Conservation (phyloP, 2,329 filamentous ascomycete genomes). For the Colletotrichum tanaceti region DNA sequence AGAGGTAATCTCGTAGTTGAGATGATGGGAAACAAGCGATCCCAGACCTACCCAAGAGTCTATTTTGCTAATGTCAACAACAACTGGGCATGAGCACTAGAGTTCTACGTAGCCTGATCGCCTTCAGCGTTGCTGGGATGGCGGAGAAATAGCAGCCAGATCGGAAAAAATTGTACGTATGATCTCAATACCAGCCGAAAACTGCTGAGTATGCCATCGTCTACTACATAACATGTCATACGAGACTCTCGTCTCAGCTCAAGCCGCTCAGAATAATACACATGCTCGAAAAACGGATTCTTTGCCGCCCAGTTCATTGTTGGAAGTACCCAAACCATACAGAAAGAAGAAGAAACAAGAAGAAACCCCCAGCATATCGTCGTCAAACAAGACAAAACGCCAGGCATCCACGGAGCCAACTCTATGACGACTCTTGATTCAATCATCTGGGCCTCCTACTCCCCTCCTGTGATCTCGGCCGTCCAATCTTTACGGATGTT, state of each 20-base stretch:
- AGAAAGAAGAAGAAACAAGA: neutral
- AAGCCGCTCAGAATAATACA: constrained; percentile 5
- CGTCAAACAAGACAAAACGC: constrained; percentile 29
- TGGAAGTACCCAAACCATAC: constrained; percentile 4
- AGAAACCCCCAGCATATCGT: constrained; percentile 22
- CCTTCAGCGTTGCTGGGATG: neutral
- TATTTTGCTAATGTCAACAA: neutral
- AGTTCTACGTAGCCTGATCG: neutral
- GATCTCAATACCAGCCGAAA: too few species aligned
- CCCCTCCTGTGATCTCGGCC: constrained; percentile 64
- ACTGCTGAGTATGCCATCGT: neutral
- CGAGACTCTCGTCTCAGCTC: constrained; percentile 6
- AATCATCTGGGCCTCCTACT: constrained; percentile 41
- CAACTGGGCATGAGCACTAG: neutral
- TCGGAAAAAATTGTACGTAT: too few species aligned
- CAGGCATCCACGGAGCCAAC: constrained; percentile 1
- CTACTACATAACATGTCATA: constrained; percentile 27
- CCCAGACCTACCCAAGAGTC: neutral
- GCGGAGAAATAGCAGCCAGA: neutral
- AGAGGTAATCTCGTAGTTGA: neutral
- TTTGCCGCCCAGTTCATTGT: constrained; percentile 32
- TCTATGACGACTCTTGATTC: neutral
- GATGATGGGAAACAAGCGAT: neutral
- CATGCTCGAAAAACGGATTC: constrained; percentile 8
- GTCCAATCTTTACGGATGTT: constrained; percentile 72